These are phyloP conservation scores for Colletotrichum horii DNA, from an alignment of 2,329 filamentous ascomycete genomes.

Conservation along the genomic window DNA sequence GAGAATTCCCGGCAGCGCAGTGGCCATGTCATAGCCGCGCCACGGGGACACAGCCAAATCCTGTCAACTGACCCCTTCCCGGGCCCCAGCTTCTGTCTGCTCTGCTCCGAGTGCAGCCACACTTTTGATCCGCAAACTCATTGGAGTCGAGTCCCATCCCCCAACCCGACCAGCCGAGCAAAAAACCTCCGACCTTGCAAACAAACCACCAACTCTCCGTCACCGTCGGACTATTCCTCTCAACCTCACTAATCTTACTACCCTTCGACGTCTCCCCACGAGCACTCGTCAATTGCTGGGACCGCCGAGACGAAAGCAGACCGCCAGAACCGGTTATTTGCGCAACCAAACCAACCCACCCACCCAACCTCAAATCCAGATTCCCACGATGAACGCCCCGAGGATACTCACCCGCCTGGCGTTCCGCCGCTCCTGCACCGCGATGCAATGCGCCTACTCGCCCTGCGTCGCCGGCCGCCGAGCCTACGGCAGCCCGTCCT, in stretches of 20 bases:
- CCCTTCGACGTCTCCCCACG: neutral
- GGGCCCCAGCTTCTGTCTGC: slow-evolving; percentile 10
- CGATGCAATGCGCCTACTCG: slow-evolving; percentile 19
- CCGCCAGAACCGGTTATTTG: neutral
- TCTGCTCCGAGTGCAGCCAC: neutral
- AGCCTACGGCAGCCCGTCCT: slow-evolving; percentile 34
- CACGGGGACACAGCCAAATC: neutral
- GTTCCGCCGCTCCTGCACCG: slow-evolving; percentile 12
- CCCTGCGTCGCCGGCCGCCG: neutral
- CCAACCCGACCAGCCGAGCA: neutral
- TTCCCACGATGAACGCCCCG: slow-evolving; percentile 16
- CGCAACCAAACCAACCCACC: neutral
- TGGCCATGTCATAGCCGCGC: slow-evolving; percentile 21
- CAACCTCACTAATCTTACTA: neutral
- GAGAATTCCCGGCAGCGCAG: neutral
- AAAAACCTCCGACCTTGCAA: slow-evolving; percentile 8
- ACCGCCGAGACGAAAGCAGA: neutral
- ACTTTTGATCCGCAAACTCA: neutral
- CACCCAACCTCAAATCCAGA: neutral
- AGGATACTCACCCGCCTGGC: slow-evolving; percentile 21
- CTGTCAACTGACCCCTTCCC: slow-evolving; percentile 14
- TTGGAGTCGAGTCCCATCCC: neutral
- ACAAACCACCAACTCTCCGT: neutral
- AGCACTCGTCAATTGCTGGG: neutral
- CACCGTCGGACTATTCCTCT: neutral